Conservation (phyloP, 306 rosid genomes). For the Rosa lucieae region DNA sequence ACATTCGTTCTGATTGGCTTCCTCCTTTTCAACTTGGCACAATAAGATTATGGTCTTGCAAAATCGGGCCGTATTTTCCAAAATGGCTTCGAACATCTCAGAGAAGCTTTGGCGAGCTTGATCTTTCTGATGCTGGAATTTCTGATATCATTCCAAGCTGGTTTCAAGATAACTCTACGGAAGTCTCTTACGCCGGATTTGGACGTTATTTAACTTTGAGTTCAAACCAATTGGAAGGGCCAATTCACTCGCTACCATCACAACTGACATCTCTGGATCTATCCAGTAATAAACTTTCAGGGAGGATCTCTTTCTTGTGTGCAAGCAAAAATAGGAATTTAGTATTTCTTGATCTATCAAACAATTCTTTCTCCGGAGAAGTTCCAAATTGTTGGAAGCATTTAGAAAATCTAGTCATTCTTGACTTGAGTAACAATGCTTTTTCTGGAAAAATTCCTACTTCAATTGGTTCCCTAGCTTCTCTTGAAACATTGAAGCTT, state of each 20-base stretch:
- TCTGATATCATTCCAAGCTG: not conserved
- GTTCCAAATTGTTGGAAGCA: not conserved
- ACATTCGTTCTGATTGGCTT: not conserved
- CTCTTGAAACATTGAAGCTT: not conserved
- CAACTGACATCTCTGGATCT: not conserved
- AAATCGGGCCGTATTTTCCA: not conserved
- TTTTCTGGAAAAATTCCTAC: not conserved
- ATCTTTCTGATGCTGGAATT: not conserved
- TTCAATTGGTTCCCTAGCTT: not conserved
- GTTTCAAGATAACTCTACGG: not conserved
- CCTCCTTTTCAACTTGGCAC: not conserved
- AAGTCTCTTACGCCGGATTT: too few relatives aligned
- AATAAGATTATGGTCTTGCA: not conserved
- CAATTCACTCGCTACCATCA: not conserved
- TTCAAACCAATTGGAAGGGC: not conserved
- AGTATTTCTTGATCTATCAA: not conserved
- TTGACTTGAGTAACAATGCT: not conserved
- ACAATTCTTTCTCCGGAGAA: not conserved
- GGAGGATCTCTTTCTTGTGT: not conserved
- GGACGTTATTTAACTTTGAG: not conserved
- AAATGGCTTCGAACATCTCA: not conserved
- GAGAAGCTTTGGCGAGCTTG: not conserved
- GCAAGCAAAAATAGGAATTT: not conserved
- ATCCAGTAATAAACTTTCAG: not conserved
- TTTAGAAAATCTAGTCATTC: not conserved